Percentiles rank a stretch among this genome's conserved stretches.
Evolutionary conservation across 1,284 basidiomycete species (phyloP).

Genomic region (Cutaneotrichosporon arboriforme): DNA sequence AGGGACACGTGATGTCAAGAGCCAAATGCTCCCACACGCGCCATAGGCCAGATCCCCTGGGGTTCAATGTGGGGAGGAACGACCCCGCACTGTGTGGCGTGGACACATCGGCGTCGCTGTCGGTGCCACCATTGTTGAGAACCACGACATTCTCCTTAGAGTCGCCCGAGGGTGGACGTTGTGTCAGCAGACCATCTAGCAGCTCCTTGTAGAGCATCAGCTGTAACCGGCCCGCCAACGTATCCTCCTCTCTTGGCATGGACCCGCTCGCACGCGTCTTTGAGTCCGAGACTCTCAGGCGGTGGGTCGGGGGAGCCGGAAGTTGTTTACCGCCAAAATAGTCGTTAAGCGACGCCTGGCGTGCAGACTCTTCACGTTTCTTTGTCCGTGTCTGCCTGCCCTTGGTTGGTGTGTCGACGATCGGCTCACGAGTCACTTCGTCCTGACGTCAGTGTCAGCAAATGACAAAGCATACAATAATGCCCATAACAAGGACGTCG

Average conservation of each 20-base stretch:
- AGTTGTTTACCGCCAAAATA: constrained; percentile 23
- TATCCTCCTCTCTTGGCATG: constrained; percentile 61
- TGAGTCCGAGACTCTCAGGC: constrained; percentile 62
- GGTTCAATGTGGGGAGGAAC: constrained; percentile 1
- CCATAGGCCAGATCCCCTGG: background rate
- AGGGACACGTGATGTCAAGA: constrained; percentile 51
- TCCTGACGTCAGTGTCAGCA: constrained; percentile 49
- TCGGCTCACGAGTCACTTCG: constrained; percentile 50
- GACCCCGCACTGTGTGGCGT: background rate
- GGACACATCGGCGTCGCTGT: background rate
- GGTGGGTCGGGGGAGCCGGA: constrained; percentile 27
- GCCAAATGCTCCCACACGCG: constrained; percentile 53
- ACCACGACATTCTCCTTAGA: too few species aligned
- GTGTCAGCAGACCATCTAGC: constrained; percentile 50
- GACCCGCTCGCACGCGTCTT: constrained; percentile 61
- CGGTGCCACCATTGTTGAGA: too few species aligned
- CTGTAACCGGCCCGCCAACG: constrained; percentile 63
- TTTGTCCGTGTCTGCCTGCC: background rate
- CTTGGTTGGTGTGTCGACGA: constrained; percentile 9
- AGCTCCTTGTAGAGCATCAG: constrained; percentile 78
- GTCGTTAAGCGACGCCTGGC: constrained; percentile 12
- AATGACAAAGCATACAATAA: constrained; percentile 54
- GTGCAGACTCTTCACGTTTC: background rate
- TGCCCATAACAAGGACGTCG: constrained; percentile 56
- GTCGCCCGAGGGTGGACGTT: background rate